Evolutionary conservation across 306 rosid species (phyloP).

Genomic region (Citrullus mucosospermus): DNA sequence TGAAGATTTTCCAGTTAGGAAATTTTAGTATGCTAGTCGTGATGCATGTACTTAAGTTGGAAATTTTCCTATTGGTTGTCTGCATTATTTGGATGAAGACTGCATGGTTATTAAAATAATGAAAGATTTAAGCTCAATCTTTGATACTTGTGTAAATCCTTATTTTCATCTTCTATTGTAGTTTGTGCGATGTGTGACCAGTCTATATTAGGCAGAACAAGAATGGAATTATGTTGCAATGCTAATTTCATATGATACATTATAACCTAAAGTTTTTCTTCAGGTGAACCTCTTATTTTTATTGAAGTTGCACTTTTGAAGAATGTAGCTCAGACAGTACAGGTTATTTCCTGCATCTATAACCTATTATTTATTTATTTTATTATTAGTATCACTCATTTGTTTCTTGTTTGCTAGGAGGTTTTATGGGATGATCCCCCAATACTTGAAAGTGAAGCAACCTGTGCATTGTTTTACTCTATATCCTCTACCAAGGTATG

Average conservation of each 20-base stretch:
- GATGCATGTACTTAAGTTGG: background rate
- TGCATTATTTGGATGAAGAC: background rate
- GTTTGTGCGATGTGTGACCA: background rate
- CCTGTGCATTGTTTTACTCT: constrained; percentile 86
- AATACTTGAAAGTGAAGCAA: constrained; percentile 65
- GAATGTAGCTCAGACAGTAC: constrained; percentile 63
- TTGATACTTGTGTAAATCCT: background rate
- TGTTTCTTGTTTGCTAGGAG: constrained; percentile 37
- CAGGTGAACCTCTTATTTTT: constrained; percentile 82
- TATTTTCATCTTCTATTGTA: background rate
- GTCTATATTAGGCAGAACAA: background rate
- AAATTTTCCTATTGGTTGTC: background rate
- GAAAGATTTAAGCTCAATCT: background rate
- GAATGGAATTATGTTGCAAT: background rate
- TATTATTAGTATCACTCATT: background rate
- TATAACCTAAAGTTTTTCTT: constrained; percentile 3
- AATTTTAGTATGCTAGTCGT: background rate
- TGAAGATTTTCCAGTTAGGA: background rate
- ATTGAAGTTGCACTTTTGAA: constrained; percentile 88
- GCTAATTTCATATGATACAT: background rate
- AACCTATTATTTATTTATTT: constrained; percentile 3
- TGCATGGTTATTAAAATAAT: background rate
- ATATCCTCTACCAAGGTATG: constrained; percentile 95
- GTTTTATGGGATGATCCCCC: constrained; percentile 96
- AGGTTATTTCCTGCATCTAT: constrained; percentile 30